These are phyloP conservation scores for Gnomoniopsis sp. DNA, from an alignment of 2,329 filamentous ascomycete species.

Conservation along the genomic window DNA sequence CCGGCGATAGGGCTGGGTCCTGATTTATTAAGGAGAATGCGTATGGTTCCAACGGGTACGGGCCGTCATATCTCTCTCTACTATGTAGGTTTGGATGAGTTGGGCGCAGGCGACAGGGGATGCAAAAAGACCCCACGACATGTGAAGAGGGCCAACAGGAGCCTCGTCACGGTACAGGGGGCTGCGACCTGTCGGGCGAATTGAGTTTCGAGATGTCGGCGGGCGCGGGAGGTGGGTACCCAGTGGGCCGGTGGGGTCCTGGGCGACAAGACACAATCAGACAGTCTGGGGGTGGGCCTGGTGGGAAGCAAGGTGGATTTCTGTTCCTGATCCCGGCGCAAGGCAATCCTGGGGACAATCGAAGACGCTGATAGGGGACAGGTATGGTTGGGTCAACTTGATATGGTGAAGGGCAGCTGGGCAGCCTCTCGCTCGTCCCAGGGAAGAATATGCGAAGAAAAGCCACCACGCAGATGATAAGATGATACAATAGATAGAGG, in stretches of 20 bases:
- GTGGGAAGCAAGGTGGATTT: neutral
- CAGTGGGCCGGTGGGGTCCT: neutral
- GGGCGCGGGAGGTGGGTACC: neutral
- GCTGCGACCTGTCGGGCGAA: neutral
- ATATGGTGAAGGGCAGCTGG: neutral
- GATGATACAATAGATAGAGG: slow-evolving; percentile 2
- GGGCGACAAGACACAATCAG: neutral
- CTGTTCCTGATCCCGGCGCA: neutral
- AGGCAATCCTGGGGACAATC: neutral
- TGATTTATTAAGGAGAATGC: slow-evolving; percentile 8
- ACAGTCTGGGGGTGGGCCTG: neutral
- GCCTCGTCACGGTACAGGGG: slow-evolving; percentile 1
- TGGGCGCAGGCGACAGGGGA: slow-evolving; percentile 1
- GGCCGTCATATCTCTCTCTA: slow-evolving; percentile 11
- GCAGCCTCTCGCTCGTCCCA: neutral
- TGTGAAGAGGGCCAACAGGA: slow-evolving; percentile 3
- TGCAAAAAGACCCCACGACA: slow-evolving; percentile 10
- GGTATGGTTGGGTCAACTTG: neutral
- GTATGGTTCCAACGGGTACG: slow-evolving; percentile 4
- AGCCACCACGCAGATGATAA: neutral
- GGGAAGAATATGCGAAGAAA: neutral
- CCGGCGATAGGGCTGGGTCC: slow-evolving; percentile 1
- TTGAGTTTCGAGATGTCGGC: neutral
- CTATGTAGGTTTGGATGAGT: neutral
- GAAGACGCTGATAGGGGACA: neutral